Evolutionary conservation across 2,329 filamentous ascomycete species (phyloP), one percentile per base, ranked within the genome.

Genomic region (Phialemoniopsis sp.): DNA sequence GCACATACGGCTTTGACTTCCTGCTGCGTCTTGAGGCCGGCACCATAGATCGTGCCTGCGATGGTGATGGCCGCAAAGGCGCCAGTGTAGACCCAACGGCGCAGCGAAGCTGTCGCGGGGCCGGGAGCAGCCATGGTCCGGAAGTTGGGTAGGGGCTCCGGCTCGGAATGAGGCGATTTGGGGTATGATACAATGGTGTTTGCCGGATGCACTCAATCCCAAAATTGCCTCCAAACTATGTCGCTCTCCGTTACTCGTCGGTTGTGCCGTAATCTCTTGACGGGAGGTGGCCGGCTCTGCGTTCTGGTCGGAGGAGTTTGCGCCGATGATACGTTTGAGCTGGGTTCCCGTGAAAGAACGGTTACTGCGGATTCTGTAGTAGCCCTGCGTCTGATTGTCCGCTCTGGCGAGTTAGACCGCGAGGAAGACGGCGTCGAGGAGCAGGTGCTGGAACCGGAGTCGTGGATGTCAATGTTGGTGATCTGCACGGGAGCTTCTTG

Each of bases 31-130:
- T 63, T 63, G 31, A 63, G 47, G 4, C 51, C 49, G 5, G 60
- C 60, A 29, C 60, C 60, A 41, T 55, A 58, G 17, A 58, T 43
- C 5, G 52, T 53, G 37, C 59, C 59, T 3, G 49, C 50, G 30
- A 55, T 47, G 28, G 52, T 57, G 34, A 57, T 48, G 38, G 53
- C 51, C 10, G 56, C 50, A 8, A 61, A 52, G 28, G 46, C 48
- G 17, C 43, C 49, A 8, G 56, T 52, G 21, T 42, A 44, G 40
- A 58, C 41, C 15, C 14, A 32, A 32, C 38, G 38, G 9, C 28
- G 28, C 16, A 35, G 4, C 6, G 16, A 16, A 9, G 29, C 21
- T 21, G 9, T 32, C 8, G 14, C 14, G 7, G 14, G 32, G 36
- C 30, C 19, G 30, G 13, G 29, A 18, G 14, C 17, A 15, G 13